These are phyloP conservation scores for Teratosphaeriaceae sp. DNA, from an alignment of 2,329 filamentous ascomycete genomes.

Conservation along the genomic window DNA sequence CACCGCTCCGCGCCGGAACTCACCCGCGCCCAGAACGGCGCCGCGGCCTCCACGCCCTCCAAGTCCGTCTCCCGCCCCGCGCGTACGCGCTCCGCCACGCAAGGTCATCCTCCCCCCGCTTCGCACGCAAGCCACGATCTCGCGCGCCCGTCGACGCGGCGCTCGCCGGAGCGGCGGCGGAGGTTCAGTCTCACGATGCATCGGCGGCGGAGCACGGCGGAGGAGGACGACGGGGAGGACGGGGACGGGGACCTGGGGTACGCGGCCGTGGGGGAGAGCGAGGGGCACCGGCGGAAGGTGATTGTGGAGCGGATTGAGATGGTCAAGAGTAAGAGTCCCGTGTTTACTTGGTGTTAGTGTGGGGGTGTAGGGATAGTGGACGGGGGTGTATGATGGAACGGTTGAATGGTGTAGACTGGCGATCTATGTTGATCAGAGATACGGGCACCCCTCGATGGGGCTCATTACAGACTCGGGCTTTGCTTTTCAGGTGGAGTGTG, in stretches of 20 bases:
- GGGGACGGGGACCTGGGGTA: conserved; percentile 93
- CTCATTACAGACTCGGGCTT: too few relatives aligned
- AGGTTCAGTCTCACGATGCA: conserved; percentile 35
- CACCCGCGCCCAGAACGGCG: background rate
- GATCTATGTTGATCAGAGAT: too few relatives aligned
- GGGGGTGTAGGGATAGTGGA: background rate
- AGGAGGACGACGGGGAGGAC: conserved; percentile 56
- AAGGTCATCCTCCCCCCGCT: background rate
- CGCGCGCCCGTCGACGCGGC: conserved; percentile 14
- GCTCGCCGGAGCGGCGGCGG: conserved; percentile 33
- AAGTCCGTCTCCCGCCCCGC: conserved; percentile 1
- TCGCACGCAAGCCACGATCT: conserved; percentile 13
- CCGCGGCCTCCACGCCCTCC: background rate
- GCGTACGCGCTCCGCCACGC: conserved; percentile 10
- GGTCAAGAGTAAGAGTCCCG: conserved; percentile 89
- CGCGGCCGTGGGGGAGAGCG: conserved; percentile 87
- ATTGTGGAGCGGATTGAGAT: conserved; percentile 95
- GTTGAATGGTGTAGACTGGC: too few relatives aligned
- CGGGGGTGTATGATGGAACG: background rate
- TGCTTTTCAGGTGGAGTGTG: too few relatives aligned
- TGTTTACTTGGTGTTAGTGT: conserved; percentile 88
- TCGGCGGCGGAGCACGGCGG: conserved; percentile 24
- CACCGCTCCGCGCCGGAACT: background rate
- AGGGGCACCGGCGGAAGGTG: conserved; percentile 83
- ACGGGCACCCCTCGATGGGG: too few relatives aligned